These are phyloP conservation scores for Fusarium sp. DNA, from an alignment of 2,329 filamentous ascomycete species.

Conservation along the genomic window DNA sequence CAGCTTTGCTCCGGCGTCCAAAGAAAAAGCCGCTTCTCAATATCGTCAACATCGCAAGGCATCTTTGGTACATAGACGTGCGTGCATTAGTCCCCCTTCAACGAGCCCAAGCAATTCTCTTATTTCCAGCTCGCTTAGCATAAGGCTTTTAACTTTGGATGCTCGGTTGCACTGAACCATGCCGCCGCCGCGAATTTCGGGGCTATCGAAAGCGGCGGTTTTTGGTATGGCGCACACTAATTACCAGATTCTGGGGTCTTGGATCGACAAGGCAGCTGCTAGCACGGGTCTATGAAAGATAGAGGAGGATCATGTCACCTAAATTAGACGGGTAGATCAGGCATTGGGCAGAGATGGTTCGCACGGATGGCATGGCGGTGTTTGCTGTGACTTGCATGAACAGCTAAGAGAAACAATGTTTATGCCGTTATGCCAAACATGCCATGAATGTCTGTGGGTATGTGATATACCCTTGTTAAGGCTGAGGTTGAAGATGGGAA, in stretches of 20 bases:
- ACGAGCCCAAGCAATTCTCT: not conserved
- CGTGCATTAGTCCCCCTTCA: not conserved
- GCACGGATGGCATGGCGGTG: not conserved
- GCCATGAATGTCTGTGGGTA: not conserved
- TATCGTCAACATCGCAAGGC: not conserved
- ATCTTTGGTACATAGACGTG: not conserved
- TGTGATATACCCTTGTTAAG: not conserved
- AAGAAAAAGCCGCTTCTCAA: not conserved
- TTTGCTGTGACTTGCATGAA: constrained; percentile 6
- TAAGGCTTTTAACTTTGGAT: not conserved
- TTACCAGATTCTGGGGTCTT: constrained; percentile 3
- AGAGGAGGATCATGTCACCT: not conserved
- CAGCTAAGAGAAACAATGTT: constrained; percentile 2
- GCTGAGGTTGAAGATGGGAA: not conserved
- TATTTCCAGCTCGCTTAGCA: not conserved
- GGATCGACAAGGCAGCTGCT: constrained; percentile 1
- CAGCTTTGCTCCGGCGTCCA: not conserved
- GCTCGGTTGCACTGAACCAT: not conserved
- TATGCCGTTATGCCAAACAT: not conserved
- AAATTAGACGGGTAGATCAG: not conserved
- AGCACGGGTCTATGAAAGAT: not conserved
- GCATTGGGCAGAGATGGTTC: not conserved
- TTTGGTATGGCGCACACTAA: not conserved
- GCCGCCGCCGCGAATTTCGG: constrained; percentile 4
- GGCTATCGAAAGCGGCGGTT: not conserved